Base-by-base conservation (phyloP, 2,329 filamentous ascomycete species). In the Venturia aucupariae region DNA sequence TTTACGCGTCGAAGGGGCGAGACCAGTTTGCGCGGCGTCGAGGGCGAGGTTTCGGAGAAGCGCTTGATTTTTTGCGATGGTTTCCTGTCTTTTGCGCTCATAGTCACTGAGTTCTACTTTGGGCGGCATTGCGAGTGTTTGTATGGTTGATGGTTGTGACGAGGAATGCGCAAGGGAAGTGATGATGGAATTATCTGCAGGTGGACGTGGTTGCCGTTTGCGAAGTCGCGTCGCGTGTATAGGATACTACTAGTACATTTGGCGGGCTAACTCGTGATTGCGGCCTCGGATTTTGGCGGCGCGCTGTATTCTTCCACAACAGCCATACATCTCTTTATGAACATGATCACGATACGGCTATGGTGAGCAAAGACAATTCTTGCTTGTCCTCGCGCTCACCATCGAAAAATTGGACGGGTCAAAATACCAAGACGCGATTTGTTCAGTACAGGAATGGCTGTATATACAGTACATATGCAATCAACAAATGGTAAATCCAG, bases 31-130 rank as follows among this genome's bases (percentile, higher is more conserved):
- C 2, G 85, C 84, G 1, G 84, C 82, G 70, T 86, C 83, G 68
- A 84, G 78, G 42, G 89, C 87, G 0, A 96, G 83, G 66, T 92
- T 88, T 66, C 89, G 89, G 0, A 97, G 77, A 0, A 96, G 81
- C 73, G 88, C 90, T 75, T 93, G 88, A 70, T 95, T 94, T 63
- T 90, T 87, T 0, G 88, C 90, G 48, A 96, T 95, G 69, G 96
- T 96, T 66, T 92, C 90, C 19, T 90, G 84, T 0, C 92, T 84
- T 69, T 90, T 86, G 70, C 87, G 86, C 80, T 96, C 92, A 75
- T 96, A 97, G 46, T 91, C 90, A 75, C 90, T 95, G 70, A 95
- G 44, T 51, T 57, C 62, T 35, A 57, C 32, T 30, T 55, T 57
- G 22, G 46, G 41, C 5, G 61, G 35, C 41, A 46, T 46, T 62